Base-by-base conservation (phyloP, 2,329 filamentous ascomycete genomes). In the Chaetomium sp. region DNA sequence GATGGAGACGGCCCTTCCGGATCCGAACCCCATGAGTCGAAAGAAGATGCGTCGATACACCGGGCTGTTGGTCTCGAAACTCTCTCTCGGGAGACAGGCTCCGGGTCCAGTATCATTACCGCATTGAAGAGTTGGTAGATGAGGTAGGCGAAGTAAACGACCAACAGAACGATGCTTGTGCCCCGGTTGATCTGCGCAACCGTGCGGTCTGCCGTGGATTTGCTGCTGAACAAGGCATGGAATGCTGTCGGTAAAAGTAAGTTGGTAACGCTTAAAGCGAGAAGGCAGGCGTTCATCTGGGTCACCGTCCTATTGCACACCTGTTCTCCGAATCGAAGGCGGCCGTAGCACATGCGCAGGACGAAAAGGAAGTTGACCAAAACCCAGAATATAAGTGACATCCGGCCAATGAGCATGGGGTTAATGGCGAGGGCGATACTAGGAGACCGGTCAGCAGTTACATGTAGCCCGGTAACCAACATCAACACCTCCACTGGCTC, bases 221-320 rank as follows among this genome's bases (percentile, higher is more conserved):
- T 77, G 70, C 89, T 81, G n/a, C 77, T 85, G 78, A 95, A 97
- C 0, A 93, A 95, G n/a, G 92, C 91, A 74, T 97, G 92, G 76
- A 97, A 97, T 4, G 93, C 93, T 35, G 93, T 97, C 1, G 93
- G 93, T 13, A 97, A 79, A 29, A 97, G 84, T 23, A 97, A 82
- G 80, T 92, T 97, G 78, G 92, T 93, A 66, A 96, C 93, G 74
- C 90, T 93, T 77, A 97, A 78, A 81, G 91, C 96, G 70, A 97
- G 85, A 71, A 97, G 82, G 78, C 92, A 96, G 58, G 93, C 93
- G 75, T 92, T 97, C 92, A 96, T 97, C 76, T 97, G 93, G 0
- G 93, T 97, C 65, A 96, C 92, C 23, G 92, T 97, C 78, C 88
- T 94, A 79, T 97, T 97, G 79, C 97, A 97, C 68, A 97, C 88